Conservation (phyloP, 352 stramenopile species). For the Globisporangium emineosum region DNA sequence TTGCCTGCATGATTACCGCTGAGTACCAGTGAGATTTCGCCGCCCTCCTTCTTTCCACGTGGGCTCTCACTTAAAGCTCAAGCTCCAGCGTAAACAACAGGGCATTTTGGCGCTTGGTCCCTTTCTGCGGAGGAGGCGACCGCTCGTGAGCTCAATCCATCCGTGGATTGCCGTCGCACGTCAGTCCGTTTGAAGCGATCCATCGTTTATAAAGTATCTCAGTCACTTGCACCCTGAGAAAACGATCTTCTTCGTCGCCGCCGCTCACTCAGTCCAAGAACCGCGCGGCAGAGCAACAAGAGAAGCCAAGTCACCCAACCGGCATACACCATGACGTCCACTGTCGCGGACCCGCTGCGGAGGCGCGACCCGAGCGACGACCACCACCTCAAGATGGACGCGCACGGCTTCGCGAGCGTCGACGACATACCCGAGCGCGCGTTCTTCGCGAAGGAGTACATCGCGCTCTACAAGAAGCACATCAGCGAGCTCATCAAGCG, state of each 20-base stretch:
- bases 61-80: not conserved
- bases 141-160: not conserved
- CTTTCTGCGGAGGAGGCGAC: not conserved
- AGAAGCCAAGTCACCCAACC: not conserved
- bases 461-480: constrained; percentile 59
- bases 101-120: not conserved
- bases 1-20: constrained; percentile 6
- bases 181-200: not conserved
- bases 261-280: not conserved
- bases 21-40: not conserved
- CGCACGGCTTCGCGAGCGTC: constrained; percentile 22
- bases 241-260: not conserved
- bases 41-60: not conserved
- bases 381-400: constrained; percentile 1
- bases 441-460: constrained; percentile 55
- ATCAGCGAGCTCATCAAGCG: constrained; percentile 51
- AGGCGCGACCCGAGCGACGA: not conserved
- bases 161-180: not conserved
- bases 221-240: not conserved
- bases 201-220: not conserved
- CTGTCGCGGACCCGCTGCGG: not conserved
- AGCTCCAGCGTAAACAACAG: too few species aligned
- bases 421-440: constrained; percentile 46
- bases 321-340: constrained; percentile 8
- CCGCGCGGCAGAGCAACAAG: not conserved